These are phyloP conservation scores for Hypoxylon crocopeplum DNA, from an alignment of 495 filamentous ascomycete species.

Conservation along the genomic window DNA sequence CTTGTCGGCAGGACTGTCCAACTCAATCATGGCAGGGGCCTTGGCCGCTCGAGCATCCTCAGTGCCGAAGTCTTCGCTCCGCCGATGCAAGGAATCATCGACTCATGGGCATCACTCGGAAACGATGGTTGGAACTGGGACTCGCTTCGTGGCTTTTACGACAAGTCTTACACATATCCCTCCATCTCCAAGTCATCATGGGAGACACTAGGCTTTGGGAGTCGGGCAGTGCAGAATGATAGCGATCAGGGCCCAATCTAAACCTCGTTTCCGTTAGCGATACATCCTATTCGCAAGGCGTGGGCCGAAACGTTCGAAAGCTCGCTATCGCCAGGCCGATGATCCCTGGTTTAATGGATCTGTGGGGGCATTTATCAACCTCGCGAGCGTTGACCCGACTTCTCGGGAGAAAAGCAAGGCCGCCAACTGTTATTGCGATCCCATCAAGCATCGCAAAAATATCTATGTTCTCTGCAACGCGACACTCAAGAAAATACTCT, in stretches of 20 bases:
- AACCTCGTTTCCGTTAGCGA: slow-evolving; percentile 45
- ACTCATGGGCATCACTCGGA: slow-evolving; percentile 62
- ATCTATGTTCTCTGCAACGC: slow-evolving; percentile 54
- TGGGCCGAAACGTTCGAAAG: slow-evolving; percentile 47
- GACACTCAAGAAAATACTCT: slow-evolving; percentile 49
- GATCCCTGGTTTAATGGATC: slow-evolving; percentile 40
- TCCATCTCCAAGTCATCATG: slow-evolving; percentile 40
- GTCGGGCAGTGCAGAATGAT: slow-evolving; percentile 24
- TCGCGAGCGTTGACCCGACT: slow-evolving; percentile 49
- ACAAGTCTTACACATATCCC: slow-evolving; percentile 39
- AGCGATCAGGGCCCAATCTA: slow-evolving; percentile 49
- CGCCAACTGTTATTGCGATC: slow-evolving; percentile 45
- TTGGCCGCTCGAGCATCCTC: slow-evolving; percentile 3
- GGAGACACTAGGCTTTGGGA: slow-evolving; percentile 36
- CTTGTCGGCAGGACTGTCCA: background rate
- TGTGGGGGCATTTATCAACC: slow-evolving; percentile 54
- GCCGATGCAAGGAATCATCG: slow-evolving; percentile 49
- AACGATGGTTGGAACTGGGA: slow-evolving; percentile 62
- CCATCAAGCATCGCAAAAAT: slow-evolving; percentile 48
- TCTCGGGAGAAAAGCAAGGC: slow-evolving; percentile 48
- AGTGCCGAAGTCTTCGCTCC: slow-evolving; percentile 48
- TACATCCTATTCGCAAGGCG: slow-evolving; percentile 39
- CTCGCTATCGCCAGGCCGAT: slow-evolving; percentile 41
- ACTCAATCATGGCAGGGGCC: background rate
- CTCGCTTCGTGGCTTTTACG: slow-evolving; percentile 52